Conservation (phyloP, 2,329 filamentous ascomycete species). For the Ophiosphaerella korrae region DNA sequence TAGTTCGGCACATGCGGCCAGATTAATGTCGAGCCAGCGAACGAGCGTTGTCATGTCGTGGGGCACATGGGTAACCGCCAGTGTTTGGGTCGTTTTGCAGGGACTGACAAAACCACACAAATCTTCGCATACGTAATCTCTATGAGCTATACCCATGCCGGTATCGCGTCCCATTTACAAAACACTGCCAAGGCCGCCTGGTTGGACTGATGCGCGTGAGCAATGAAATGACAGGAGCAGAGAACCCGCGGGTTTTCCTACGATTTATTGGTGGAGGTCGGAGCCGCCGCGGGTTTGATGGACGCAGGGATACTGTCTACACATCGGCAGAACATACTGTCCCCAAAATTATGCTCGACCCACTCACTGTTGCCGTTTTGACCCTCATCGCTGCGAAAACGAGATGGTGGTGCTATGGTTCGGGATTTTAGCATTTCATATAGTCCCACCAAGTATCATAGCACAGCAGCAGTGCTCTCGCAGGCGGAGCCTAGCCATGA, state of each 20-base stretch:
- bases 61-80: conserved; percentile 43
- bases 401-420: conserved; percentile 20
- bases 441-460: conserved; percentile 24
- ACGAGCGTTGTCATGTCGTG: conserved; percentile 21
- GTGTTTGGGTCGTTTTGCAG: conserved; percentile 44
- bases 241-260: conserved; percentile 37
- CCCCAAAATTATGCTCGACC: conserved; percentile 17
- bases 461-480: conserved; percentile 20
- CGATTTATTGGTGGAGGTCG: conserved; percentile 32
- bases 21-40: conserved; percentile 15
- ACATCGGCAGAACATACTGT: conserved; percentile 35
- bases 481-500: conserved; percentile 20
- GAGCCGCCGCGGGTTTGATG: conserved; percentile 42
- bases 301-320: conserved; percentile 36
- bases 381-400: conserved; percentile 18
- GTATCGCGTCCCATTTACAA: conserved; percentile 33
- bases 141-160: conserved; percentile 25
- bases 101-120: conserved; percentile 23
- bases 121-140: conserved; percentile 34
- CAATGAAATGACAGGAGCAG: conserved; percentile 44
- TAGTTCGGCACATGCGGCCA: conserved; percentile 24
- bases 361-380: conserved; percentile 15
- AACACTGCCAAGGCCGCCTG: conserved; percentile 40
- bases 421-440: conserved; percentile 17
- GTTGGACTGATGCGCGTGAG: conserved; percentile 25